phyloP scores from a whole-genome alignment of 2,329 filamentous ascomycete genomes.

The Aureobasidium leucospermi region DNA sequence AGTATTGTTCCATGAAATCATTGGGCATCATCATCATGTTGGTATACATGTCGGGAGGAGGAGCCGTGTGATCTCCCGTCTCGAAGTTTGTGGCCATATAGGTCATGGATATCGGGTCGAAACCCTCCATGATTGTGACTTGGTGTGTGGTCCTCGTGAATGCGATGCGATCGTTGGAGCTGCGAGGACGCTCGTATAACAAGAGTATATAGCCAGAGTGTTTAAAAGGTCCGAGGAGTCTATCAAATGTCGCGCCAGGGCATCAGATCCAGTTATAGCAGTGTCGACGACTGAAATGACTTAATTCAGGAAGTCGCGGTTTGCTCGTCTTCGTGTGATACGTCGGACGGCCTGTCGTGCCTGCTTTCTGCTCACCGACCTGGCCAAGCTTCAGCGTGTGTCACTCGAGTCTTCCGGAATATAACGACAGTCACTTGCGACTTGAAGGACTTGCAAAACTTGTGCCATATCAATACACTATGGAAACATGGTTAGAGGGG shows the following conservation, averaged over 20 bases:
- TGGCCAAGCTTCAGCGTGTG: constrained; percentile 3
- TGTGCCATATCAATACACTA: constrained; percentile 2
- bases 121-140: constrained; percentile 43
- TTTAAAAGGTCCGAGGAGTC: not conserved
- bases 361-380: not conserved
- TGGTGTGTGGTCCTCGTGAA: not conserved
- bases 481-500: not conserved
- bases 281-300: not conserved
- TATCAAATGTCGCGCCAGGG: not conserved
- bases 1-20: constrained; percentile 51
- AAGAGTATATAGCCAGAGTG: not conserved
- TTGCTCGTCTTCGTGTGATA: constrained; percentile 7
- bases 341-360: constrained; percentile 1
- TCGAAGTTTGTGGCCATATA: constrained; percentile 53
- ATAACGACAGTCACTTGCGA: not conserved
- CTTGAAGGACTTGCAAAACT: not conserved
- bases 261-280: not conserved
- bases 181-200: not conserved
- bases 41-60: constrained; percentile 33
- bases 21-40: constrained; percentile 41
- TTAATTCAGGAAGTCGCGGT: not conserved
- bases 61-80: constrained; percentile 41
- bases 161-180: not conserved
- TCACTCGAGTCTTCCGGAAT: not conserved
- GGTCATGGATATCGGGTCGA: constrained; percentile 55